Conservation (phyloP, 1,139 yeast species). For the Pneumocystis murina region DNA sequence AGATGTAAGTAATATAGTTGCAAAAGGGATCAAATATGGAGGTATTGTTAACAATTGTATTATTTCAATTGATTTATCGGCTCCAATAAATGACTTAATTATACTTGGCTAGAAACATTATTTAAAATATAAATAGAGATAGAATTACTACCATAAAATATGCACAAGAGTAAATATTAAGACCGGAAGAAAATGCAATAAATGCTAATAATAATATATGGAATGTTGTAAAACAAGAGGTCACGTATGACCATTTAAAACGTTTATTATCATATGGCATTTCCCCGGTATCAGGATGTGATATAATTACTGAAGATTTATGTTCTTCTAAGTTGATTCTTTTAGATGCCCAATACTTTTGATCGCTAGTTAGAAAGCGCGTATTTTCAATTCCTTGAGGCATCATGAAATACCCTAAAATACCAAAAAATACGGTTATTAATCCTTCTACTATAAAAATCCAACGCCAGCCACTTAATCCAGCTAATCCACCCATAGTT, state of each 20-base stretch:
- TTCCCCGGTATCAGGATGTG: not conserved
- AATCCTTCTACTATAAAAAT: conserved; percentile 60
- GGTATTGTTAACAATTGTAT: not conserved
- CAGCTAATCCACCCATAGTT: conserved; percentile 16
- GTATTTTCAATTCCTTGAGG: conserved; percentile 66
- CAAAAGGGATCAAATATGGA: not conserved
- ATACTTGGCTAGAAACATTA: not conserved
- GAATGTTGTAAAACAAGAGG: not conserved
- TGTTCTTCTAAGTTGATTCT: not conserved
- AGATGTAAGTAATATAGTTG: not conserved
- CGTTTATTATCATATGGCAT: not conserved
- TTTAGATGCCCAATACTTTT: conserved; percentile 13
- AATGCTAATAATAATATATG: not conserved
- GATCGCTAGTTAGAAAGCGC: conserved; percentile 29
- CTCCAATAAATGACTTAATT: not conserved
- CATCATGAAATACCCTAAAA: conserved; percentile 46
- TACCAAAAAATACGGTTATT: conserved; percentile 47
- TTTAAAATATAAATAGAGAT: not conserved
- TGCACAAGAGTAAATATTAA: not conserved
- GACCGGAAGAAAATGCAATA: not conserved
- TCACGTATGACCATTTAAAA: not conserved
- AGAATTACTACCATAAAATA: not conserved
- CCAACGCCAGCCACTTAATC: conserved; percentile 34
- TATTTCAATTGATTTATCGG: not conserved
- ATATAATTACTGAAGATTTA: not conserved